phyloP scores from a whole-genome alignment of 164 flowering plant genomes.

The Litsea cubeba region DNA sequence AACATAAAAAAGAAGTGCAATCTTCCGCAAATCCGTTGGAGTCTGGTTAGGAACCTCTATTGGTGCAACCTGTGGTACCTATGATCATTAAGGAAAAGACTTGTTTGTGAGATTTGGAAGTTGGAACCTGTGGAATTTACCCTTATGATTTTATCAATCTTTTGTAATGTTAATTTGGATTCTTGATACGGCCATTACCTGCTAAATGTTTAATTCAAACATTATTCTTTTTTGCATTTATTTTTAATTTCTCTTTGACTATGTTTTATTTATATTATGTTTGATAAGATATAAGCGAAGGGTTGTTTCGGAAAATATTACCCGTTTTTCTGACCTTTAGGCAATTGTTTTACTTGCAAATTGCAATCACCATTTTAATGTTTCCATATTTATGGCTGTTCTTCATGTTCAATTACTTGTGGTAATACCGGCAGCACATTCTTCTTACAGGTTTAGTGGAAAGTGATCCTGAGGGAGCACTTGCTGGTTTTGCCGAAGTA shows the following conservation, averaged over 20 bases:
- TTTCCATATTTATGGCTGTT: not conserved
- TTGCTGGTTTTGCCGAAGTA: slow-evolving; percentile 89
- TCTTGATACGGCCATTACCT: not conserved
- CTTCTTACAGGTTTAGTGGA: slow-evolving; percentile 70
- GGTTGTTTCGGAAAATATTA: not conserved
- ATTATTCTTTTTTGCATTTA: not conserved
- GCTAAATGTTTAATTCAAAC: not conserved
- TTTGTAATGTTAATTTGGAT: not conserved
- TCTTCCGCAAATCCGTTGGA: no score
- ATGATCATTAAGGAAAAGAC: not conserved
- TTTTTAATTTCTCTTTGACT: not conserved
- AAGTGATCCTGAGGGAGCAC: slow-evolving; percentile 92
- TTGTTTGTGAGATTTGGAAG: not conserved
- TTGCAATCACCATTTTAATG: not conserved
- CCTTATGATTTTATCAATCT: not conserved
- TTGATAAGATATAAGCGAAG: not conserved
- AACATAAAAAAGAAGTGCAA: no score
- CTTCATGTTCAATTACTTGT: not conserved
- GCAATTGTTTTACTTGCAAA: not conserved
- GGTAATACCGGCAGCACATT: not conserved
- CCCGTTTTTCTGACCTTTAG: not conserved
- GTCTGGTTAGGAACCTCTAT: no score
- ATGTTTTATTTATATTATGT: not conserved
- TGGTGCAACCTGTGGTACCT: not conserved
- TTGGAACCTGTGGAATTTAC: not conserved